phyloP scores from a whole-genome alignment of 2,329 filamentous ascomycete genomes.

The Phoma sp. region DNA sequence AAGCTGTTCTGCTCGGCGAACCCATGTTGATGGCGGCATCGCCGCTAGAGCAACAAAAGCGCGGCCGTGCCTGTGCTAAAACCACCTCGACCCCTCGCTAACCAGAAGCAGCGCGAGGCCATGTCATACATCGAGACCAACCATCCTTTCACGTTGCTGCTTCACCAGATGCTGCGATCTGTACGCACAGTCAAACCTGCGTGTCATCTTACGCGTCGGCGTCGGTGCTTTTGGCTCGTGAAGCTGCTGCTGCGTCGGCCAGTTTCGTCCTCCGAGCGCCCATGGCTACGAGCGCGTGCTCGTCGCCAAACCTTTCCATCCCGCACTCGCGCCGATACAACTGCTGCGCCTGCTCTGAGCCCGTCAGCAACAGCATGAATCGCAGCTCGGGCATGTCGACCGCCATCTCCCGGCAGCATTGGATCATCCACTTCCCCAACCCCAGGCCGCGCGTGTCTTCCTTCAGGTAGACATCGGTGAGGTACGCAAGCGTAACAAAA shows the following conservation, averaged over 20 bases:
- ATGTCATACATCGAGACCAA: conserved; percentile 32
- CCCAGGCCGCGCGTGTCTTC: conserved; percentile 66
- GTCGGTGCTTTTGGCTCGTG: conserved; percentile 12
- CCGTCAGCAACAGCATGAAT: conserved; percentile 38
- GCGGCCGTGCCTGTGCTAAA: background rate
- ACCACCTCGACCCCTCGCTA: conserved; percentile 16
- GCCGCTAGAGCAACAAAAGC: conserved; percentile 9
- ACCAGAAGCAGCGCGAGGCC: conserved; percentile 23
- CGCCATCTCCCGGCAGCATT: conserved; percentile 64
- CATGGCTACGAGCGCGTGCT: conserved; percentile 33
- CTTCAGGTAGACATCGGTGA: conserved; percentile 72
- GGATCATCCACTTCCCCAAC: conserved; percentile 70
- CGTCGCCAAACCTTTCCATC: conserved; percentile 32
- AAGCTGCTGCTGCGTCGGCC: conserved; percentile 18
- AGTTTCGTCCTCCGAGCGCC: conserved; percentile 31
- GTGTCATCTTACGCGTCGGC: conserved; percentile 17
- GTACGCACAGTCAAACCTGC: conserved; percentile 26
- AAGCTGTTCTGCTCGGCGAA: conserved; percentile 17
- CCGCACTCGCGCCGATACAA: conserved; percentile 39
- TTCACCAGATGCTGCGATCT: conserved; percentile 28
- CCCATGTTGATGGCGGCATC: conserved; percentile 26
- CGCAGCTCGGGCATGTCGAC: conserved; percentile 66
- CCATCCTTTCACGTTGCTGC: conserved; percentile 30
- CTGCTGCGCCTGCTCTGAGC: conserved; percentile 29
- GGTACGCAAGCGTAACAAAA: conserved; percentile 70